Conservation (phyloP, 2,329 filamentous ascomycete genomes). For the Fusarium subtropicale region DNA sequence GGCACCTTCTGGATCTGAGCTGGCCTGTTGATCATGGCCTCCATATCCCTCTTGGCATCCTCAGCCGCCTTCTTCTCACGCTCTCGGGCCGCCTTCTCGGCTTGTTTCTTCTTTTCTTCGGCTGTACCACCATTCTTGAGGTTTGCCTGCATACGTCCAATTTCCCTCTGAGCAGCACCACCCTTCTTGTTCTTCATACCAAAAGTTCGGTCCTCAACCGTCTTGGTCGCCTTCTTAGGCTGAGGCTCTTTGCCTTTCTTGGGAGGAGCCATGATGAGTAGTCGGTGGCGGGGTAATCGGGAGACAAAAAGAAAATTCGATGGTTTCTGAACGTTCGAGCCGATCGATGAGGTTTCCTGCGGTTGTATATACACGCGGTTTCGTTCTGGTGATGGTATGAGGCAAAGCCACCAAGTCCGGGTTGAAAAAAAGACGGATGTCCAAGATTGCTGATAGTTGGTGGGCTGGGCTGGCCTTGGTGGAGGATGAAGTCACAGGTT, state of each 20-base stretch:
- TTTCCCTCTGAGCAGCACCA: conserved; percentile 87
- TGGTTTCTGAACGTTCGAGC: conserved; percentile 8
- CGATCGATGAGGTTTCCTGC: conserved; percentile 2
- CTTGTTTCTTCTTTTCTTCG: conserved; percentile 85
- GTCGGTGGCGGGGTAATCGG: conserved; percentile 47
- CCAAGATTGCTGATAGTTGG: conserved; percentile 46
- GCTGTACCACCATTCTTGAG: conserved; percentile 79
- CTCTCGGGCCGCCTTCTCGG: conserved; percentile 75
- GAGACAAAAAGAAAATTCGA: conserved; percentile 24
- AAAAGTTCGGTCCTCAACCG: conserved; percentile 95
- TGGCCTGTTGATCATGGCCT: conserved; percentile 87
- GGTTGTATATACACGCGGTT: conserved; percentile 11
- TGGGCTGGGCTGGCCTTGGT: conserved; percentile 45
- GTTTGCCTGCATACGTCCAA: conserved; percentile 83
- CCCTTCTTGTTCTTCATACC: conserved; percentile 99
- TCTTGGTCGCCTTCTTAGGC: conserved; percentile 71
- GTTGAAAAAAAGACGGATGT: conserved; percentile 38
- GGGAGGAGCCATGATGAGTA: conserved; percentile 77
- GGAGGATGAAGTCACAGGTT: conserved; percentile 47
- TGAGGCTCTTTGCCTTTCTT: conserved; percentile 69
- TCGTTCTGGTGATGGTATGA: conserved; percentile 28
- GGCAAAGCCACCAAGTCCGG: conserved; percentile 30
- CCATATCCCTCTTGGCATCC: conserved; percentile 81
- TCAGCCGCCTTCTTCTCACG: conserved; percentile 94
- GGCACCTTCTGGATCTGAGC: conserved; percentile 97